phyloP scores from a whole-genome alignment of 805 yeast species.

The Sugiyamaella qingdaonensis region DNA sequence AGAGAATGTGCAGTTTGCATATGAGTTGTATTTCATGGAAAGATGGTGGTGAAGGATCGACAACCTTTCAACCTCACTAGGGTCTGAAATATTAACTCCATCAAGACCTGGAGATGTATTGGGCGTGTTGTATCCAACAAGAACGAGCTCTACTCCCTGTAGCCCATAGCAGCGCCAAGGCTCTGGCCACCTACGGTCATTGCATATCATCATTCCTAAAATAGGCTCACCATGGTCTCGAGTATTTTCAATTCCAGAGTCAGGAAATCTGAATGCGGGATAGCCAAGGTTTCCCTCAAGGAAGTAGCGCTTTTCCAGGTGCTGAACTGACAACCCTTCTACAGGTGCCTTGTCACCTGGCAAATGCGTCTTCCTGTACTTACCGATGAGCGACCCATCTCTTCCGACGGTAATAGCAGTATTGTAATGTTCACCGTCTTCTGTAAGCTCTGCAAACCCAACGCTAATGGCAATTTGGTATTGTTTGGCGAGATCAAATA shows the following conservation, averaged over 20 bases:
- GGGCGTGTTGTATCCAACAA: constrained; percentile 38
- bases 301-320: constrained; percentile 39
- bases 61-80: constrained; percentile 28
- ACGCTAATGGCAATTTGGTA: constrained; percentile 33
- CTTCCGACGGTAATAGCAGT: constrained; percentile 34
- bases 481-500: constrained; percentile 33
- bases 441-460: constrained; percentile 40
- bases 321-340: constrained; percentile 32
- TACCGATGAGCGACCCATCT: constrained; percentile 30
- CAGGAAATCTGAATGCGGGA: constrained; percentile 34
- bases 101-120: constrained; percentile 38
- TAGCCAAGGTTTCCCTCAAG: constrained; percentile 38
- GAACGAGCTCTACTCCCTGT: constrained; percentile 39
- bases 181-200: constrained; percentile 43
- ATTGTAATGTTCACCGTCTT: constrained; percentile 36
- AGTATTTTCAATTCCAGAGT: constrained; percentile 37
- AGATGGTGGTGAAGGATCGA: background rate
- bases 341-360: constrained; percentile 39
- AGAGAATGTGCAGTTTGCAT: background rate
- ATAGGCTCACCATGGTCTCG: constrained; percentile 12
- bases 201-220: constrained; percentile 37
- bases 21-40: constrained; percentile 1
- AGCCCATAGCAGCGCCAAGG: constrained; percentile 40
- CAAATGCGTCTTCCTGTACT: constrained; percentile 38
- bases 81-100: constrained; percentile 34